These are phyloP conservation scores for Xerocomus potaroensis DNA, from an alignment of 768 basidiomycete species.

Conservation along the genomic window DNA sequence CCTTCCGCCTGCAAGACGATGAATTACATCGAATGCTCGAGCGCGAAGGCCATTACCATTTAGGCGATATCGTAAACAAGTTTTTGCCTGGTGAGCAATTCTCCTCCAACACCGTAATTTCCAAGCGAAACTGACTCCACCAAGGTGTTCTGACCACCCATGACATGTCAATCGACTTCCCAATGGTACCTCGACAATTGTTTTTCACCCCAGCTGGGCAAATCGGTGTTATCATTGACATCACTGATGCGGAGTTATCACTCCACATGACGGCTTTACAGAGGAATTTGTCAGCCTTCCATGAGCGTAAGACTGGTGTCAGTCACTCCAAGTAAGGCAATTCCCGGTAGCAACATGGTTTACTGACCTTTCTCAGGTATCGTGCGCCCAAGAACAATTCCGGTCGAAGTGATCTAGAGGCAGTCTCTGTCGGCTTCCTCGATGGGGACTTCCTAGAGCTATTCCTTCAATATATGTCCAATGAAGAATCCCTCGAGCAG, in stretches of 20 bases:
- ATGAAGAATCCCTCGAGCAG: constrained; percentile 41
- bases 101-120: too few species aligned
- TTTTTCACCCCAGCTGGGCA: constrained; percentile 78
- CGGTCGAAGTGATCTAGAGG: constrained; percentile 56
- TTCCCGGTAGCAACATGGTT: not conserved
- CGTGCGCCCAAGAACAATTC: constrained; percentile 59
- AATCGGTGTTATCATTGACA: constrained; percentile 67
- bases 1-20: constrained; percentile 48
- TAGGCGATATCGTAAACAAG: constrained; percentile 75
- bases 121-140: not conserved
- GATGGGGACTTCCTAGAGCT: constrained; percentile 84
- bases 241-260: constrained; percentile 46
- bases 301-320: constrained; percentile 49
- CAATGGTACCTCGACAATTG: constrained; percentile 54
- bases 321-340: constrained; percentile 56
- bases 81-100: constrained; percentile 56
- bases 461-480: constrained; percentile 44
- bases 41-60: constrained; percentile 63
- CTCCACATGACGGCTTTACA: constrained; percentile 66
- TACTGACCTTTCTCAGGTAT: constrained; percentile 42
- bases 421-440: constrained; percentile 67
- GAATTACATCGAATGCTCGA: constrained; percentile 48
- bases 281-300: constrained; percentile 61
- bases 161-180: constrained; percentile 38
- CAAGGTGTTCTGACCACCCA: constrained; percentile 53